Evolutionary conservation across 352 stramenopile genomes (phyloP), one percentile per base, ranked within the genome.

Genomic region (Phytophthora sojae): DNA sequence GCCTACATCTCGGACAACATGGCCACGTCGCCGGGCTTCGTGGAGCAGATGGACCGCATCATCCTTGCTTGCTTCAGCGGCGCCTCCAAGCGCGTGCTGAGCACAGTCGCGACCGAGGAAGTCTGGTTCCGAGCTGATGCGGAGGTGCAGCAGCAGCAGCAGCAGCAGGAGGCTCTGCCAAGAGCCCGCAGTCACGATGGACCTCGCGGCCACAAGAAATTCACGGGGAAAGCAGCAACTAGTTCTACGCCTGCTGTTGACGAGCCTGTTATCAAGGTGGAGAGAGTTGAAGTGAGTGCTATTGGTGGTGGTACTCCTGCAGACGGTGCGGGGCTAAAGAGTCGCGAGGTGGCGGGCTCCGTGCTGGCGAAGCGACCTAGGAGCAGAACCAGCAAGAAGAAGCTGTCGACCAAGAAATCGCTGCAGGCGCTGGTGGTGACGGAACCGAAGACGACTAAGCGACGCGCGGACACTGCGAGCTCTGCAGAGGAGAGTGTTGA

Each of bases 21-120:
- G 81, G 61, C 56, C 47, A 91, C 81, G 49, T 89, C 80, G 26
- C 71, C 69, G 8, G 80, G 77, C 55, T 91, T 91, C 59, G 60
- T 67, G 32, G 62, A 86, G 57, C 83, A 93, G 58, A 93, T 93
- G 85, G 85, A 91, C 42, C 80, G 85, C 53, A 80, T 93, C 52
- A 90, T 93, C 50, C 71, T 90, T 26, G 83, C 85, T 15, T 90
- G 81, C 56, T 80, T 88, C 67, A 91, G 83, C 45, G 77, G 80
- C 32, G 81, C 83, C 21, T 78, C 83, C 0, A 76, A 82, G 67
- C 69, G 69, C 26, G 81, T 91, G 65, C 62, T 93, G 6, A 71
- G 67, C 30, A 73, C 71, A 5, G 80, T 90, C 26, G 76, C 85
- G 44, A 89, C 77, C 3, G 76, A 85, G 39, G 76, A 82, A 15